These are phyloP conservation scores for Xylariaceae sp. DNA, from an alignment of 2,329 filamentous ascomycete genomes.

Conservation along the genomic window DNA sequence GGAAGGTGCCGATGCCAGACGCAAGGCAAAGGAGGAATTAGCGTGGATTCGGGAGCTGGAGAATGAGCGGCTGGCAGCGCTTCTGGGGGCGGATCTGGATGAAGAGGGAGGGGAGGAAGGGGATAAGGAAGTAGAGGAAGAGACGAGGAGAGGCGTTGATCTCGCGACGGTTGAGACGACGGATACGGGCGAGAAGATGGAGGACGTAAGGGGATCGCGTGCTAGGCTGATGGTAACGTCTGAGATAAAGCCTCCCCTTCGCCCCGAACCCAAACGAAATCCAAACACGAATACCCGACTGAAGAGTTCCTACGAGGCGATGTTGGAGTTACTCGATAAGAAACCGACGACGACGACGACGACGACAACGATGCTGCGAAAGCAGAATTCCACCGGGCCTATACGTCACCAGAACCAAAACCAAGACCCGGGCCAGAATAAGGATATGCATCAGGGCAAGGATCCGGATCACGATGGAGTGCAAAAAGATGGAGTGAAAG, in stretches of 20 bases:
- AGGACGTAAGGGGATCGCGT: not conserved
- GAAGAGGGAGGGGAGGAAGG: not conserved
- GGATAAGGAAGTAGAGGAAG: too few species aligned
- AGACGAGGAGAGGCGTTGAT: too few species aligned
- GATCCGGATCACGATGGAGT: too few species aligned
- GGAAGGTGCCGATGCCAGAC: slow-evolving; percentile 23
- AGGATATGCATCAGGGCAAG: too few species aligned
- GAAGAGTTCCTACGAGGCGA: slow-evolving; percentile 19
- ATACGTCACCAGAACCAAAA: not conserved
- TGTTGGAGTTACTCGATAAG: slow-evolving; percentile 19
- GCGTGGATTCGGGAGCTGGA: slow-evolving; percentile 21
- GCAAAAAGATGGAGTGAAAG: not conserved
- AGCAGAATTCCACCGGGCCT: slow-evolving; percentile 2
- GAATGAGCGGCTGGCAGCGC: slow-evolving; percentile 17
- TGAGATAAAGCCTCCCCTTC: not conserved
- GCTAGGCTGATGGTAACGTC: not conserved
- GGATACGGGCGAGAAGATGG: too few species aligned
- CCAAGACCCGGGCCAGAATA: not conserved
- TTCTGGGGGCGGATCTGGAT: slow-evolving; percentile 11
- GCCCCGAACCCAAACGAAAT: not conserved
- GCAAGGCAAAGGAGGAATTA: slow-evolving; percentile 21
- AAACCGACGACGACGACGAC: not conserved
- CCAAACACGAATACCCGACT: not conserved
- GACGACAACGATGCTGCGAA: not conserved
- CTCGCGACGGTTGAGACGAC: too few species aligned